Conservation (phyloP, 352 stramenopile genomes). For the Globisporangium carolinianum region DNA sequence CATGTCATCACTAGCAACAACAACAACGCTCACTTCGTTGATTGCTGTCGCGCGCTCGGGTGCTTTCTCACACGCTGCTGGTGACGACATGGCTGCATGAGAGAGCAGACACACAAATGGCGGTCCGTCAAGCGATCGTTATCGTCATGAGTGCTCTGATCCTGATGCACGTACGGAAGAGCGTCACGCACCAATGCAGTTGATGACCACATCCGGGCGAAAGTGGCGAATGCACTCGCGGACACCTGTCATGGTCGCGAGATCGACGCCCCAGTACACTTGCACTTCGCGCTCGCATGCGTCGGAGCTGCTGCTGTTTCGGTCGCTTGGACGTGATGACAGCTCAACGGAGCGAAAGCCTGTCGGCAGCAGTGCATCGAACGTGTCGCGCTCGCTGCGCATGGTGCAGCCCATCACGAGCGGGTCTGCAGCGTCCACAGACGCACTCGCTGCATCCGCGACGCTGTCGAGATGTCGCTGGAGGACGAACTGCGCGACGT, state of each 20-base stretch:
- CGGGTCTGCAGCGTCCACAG: neutral
- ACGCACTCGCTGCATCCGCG: too few species aligned
- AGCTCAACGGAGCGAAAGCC: constrained; percentile 17
- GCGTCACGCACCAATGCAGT: constrained; percentile 40
- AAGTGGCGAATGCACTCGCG: constrained; percentile 30
- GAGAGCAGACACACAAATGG: neutral
- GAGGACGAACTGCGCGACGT: constrained; percentile 63
- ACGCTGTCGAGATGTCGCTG: constrained; percentile 10
- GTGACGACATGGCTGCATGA: constrained; percentile 42
- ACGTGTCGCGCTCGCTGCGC: constrained; percentile 8
- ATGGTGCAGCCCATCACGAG: constrained; percentile 34
- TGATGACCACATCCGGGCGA: constrained; percentile 35
- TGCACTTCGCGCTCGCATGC: constrained; percentile 10
- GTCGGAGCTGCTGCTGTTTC: neutral
- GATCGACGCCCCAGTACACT: constrained; percentile 37
- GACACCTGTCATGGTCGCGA: constrained; percentile 22
- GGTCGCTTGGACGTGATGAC: neutral
- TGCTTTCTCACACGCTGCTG: constrained; percentile 48
- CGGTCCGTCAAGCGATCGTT: neutral
- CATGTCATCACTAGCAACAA: too few species aligned
- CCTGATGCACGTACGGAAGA: too few species aligned
- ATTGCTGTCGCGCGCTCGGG: constrained; percentile 21
- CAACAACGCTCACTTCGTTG: constrained; percentile 32
- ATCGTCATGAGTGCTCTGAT: too few species aligned
- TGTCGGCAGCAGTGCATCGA: constrained; percentile 19